Conservation (phyloP, 768 basidiomycete species). For the Pisolithus orientalis region DNA sequence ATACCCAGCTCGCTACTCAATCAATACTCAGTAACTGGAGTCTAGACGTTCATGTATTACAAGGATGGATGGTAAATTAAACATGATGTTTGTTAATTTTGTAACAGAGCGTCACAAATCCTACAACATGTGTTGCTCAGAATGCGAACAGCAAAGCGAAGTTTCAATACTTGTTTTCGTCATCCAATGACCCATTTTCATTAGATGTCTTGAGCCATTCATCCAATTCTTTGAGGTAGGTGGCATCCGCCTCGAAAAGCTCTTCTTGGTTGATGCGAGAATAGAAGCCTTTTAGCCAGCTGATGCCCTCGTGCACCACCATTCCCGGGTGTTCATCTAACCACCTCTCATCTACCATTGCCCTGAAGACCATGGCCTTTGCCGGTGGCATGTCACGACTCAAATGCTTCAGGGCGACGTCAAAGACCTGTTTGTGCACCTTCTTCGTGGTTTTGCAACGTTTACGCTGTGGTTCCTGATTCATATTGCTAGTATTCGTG, state of each 20-base stretch:
- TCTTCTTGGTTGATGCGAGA: too few relatives aligned
- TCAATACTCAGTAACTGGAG: too few relatives aligned
- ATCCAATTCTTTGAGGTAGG: neutral
- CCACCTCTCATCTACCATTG: neutral
- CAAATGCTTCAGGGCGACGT: neutral
- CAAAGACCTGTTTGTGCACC: neutral
- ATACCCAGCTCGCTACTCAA: neutral
- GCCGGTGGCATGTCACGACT: neutral
- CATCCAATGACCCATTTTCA: neutral
- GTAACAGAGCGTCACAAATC: neutral
- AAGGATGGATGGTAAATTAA: too few relatives aligned
- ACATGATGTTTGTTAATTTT: neutral
- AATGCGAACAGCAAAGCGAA: neutral
- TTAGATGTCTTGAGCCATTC: neutral
- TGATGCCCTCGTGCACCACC: too few relatives aligned
- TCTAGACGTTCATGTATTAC: too few relatives aligned
- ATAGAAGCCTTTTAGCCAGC: too few relatives aligned
- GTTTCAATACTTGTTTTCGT: neutral
- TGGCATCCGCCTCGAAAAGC: too few relatives aligned
- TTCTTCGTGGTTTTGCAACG: neutral
- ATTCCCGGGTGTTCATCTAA: too few relatives aligned
- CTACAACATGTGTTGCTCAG: neutral
- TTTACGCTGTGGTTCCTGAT: neutral
- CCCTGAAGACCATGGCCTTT: neutral
- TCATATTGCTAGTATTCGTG: neutral